A percentile compares a stretch with the other conserved stretches of the same genome.
phyloP scores from a whole-genome alignment of 2,329 filamentous ascomycete species.

The Gremmenia infestans region DNA sequence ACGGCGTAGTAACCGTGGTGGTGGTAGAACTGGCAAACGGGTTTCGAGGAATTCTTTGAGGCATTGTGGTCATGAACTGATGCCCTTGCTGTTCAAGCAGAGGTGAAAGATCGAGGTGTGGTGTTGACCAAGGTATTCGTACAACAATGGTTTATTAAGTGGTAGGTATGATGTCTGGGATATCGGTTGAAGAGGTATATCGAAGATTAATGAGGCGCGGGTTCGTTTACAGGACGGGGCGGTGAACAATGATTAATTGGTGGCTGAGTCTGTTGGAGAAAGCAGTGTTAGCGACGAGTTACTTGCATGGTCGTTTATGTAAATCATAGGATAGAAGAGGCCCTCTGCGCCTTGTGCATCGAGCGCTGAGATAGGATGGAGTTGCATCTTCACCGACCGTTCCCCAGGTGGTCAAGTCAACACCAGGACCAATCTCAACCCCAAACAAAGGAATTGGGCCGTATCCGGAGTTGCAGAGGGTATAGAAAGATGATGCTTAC shows the following conservation, averaged over 20 bases:
- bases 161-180: conserved; percentile 1
- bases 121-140: background rate
- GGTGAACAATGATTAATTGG: conserved; percentile 6
- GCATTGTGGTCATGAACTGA: conserved; percentile 29
- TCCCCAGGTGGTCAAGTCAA: background rate
- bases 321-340: conserved; percentile 4
- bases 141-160: background rate
- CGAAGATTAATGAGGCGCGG: conserved; percentile 14
- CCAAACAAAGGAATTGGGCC: conserved; percentile 11
- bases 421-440: conserved; percentile 5
- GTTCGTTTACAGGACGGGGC: conserved; percentile 8
- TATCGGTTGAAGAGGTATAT: conserved; percentile 11
- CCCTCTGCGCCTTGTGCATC: background rate
- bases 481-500: background rate
- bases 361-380: background rate
- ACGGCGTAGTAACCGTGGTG: conserved; percentile 25
- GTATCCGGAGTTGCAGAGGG: background rate
- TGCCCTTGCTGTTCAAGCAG: conserved; percentile 10
- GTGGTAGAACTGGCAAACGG: conserved; percentile 30
- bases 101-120: background rate
- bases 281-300: background rate
- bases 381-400: background rate
- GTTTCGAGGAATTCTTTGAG: conserved; percentile 33
- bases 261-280: conserved; percentile 11
- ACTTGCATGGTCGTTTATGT: background rate